Base-by-base conservation (phyloP, 257 asterid genomes). In the Plantago elongata region DNA sequence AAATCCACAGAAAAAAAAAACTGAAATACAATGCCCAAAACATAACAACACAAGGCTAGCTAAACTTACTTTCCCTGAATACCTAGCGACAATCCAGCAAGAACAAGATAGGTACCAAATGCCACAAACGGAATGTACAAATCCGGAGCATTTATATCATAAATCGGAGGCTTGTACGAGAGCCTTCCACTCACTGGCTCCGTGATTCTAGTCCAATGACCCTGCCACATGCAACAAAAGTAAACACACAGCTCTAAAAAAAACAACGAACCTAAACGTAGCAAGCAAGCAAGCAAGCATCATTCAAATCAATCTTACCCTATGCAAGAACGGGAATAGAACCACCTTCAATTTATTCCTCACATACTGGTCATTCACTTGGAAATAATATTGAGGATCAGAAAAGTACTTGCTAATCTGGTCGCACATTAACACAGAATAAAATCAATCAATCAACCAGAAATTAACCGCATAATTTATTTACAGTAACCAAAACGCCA, bases 161-260 rank as follows among this genome's bases (percentile, higher is more conserved):
- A 74, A 51, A 80, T 69, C 27, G 86, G 86, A 37, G 83, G 86
- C 52, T 80, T 80, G 72, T 80, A 80, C 48, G 86, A 77, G 27
- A 77, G 83, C 74, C 83, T 74, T 10, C 86, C 86, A 13, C 86
- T 81, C 37, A 80, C 86, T 45, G 86, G 86, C 67, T 80, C 86
- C 2, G 83, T 69, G 69, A 77, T 80, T 72, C 86, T 77, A 5
- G 83, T 80, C 86, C 86, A 80, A 69, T 80, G 83, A 45, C 86
- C 86, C 86, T 80, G 66, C 54, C 66, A 60, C 51, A 69, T 64
- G 8, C 56, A 56, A 69, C 51, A 61, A 15, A 22, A 17, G 29
- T 63, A 50, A 62, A n/a, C 37, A 54, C 11, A 45, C 58, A 30
- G 16, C 57, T 48, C 54, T 13, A 5, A 9, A 54, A 48, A 5